These are phyloP conservation scores for Viscum album DNA, from an alignment of 177 flowering plant species.

Conservation along the genomic window DNA sequence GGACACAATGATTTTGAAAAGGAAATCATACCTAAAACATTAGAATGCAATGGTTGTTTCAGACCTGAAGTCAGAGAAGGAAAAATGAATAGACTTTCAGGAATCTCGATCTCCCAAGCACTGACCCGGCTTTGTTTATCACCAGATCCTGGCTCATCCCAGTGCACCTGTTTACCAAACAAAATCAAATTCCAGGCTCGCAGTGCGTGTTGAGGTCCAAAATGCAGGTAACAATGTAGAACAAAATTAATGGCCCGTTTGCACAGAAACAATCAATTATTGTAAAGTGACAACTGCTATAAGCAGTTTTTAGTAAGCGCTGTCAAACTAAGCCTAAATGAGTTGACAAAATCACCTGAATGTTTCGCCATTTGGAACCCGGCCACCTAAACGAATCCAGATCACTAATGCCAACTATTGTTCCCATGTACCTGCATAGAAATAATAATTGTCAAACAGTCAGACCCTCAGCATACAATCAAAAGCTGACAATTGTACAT, in stretches of 20 bases:
- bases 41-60: conserved; percentile 59
- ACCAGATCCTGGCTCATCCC: conserved; percentile 88
- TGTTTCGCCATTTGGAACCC: conserved; percentile 86
- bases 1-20: no score
- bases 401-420: conserved; percentile 71
- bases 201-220: no score
- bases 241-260: no score
- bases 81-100: conserved; percentile 86
- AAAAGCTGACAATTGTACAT: no score
- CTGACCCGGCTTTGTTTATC: conserved; percentile 76
- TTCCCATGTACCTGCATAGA: conserved; percentile 83
- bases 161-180: conserved; percentile 58
- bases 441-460: neutral
- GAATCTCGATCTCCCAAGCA: conserved; percentile 93
- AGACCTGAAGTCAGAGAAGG: conserved; percentile 72
- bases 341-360: conserved; percentile 47
- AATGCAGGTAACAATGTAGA: no score
- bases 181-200: no score
- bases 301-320: no score
- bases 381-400: conserved; percentile 93
- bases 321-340: neutral
- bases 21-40: no score
- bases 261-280: no score
- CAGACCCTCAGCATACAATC: neutral
- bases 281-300: no score